phyloP scores from a whole-genome alignment of 805 yeast species.

The Spathaspora sp. region DNA sequence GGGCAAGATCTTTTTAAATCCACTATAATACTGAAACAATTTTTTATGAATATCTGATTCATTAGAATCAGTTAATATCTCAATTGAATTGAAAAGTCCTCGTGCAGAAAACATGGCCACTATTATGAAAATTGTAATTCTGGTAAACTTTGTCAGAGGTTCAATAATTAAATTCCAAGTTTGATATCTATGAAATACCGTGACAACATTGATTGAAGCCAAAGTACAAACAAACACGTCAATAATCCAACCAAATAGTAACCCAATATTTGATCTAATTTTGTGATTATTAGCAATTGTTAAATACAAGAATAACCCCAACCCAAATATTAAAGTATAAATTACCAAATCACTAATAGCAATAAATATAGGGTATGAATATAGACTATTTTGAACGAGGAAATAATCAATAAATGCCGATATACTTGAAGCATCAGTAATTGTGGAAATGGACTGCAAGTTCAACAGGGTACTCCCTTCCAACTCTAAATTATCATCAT shows the following conservation, averaged over 20 bases:
- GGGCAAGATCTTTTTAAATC: slow-evolving; percentile 21
- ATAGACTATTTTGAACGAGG: background rate
- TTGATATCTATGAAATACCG: slow-evolving; percentile 11
- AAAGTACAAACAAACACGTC: slow-evolving; percentile 21
- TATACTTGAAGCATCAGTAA: background rate
- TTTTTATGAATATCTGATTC: slow-evolving; percentile 16
- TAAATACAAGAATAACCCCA: slow-evolving; percentile 20
- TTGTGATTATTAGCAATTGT: slow-evolving; percentile 31
- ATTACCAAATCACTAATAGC: slow-evolving; percentile 1
- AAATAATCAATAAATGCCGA: background rate
- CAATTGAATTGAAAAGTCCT: slow-evolving; percentile 23
- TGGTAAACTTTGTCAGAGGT: slow-evolving; percentile 22
- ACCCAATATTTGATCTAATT: slow-evolving; percentile 31
- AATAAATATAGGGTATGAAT: slow-evolving; percentile 2
- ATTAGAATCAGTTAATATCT: slow-evolving; percentile 23
- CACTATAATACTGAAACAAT: slow-evolving; percentile 26
- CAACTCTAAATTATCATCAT: slow-evolving; percentile 3
- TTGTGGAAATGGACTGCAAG: background rate
- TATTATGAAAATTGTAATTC: slow-evolving; percentile 18
- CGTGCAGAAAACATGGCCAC: slow-evolving; percentile 28
- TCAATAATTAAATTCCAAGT: slow-evolving; percentile 26
- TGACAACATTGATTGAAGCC: slow-evolving; percentile 25
- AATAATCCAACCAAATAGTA: slow-evolving; percentile 34
- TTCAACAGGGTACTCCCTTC: too few relatives aligned
- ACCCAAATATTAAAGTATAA: slow-evolving; percentile 5